A percentile compares a stretch with the other conserved stretches of the same genome.
These are phyloP conservation scores for Polychytrium aggregatum DNA, from an alignment of 192 early-diverging fungal species.

Conservation along the genomic window DNA sequence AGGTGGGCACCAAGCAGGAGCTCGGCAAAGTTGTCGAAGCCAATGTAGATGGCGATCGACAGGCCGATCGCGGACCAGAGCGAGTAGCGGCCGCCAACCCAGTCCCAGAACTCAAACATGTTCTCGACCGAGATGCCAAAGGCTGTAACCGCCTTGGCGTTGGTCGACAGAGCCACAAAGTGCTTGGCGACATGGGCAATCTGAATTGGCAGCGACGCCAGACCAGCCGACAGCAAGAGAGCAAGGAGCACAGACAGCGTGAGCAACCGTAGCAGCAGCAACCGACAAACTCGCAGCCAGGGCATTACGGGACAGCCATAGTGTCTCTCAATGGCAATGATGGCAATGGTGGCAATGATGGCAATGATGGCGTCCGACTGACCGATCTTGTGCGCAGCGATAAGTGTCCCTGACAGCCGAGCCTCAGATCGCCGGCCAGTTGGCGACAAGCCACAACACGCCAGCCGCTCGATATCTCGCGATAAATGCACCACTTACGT, in stretches of 20 bases:
- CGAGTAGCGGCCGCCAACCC: slow-evolving; percentile 97
- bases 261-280: no score
- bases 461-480: no score
- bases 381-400: no score
- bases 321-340: no score
- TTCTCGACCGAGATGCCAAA: slow-evolving; percentile 94
- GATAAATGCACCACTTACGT: slow-evolving; percentile 48
- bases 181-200: slow-evolving; percentile 90
- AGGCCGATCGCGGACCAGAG: slow-evolving; percentile 99
- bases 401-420: no score
- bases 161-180: slow-evolving; percentile 96
- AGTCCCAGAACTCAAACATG: slow-evolving; percentile 99
- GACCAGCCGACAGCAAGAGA: no score
- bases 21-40: slow-evolving; percentile 86
- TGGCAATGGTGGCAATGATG: no score
- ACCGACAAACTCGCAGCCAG: no score
- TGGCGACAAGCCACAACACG: no score
- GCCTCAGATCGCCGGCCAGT: no score
- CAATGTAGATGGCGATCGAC: slow-evolving; percentile 90
- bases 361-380: no score
- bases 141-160: slow-evolving; percentile 71
- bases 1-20: slow-evolving; percentile 85
- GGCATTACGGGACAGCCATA: no score
- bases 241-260: background rate
- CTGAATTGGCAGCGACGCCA: slow-evolving; percentile 1